A percentile compares a stretch with the other conserved stretches of the same genome.
phyloP scores from a whole-genome alignment of 257 asterid species.

The Gynochthodes officinalis region DNA sequence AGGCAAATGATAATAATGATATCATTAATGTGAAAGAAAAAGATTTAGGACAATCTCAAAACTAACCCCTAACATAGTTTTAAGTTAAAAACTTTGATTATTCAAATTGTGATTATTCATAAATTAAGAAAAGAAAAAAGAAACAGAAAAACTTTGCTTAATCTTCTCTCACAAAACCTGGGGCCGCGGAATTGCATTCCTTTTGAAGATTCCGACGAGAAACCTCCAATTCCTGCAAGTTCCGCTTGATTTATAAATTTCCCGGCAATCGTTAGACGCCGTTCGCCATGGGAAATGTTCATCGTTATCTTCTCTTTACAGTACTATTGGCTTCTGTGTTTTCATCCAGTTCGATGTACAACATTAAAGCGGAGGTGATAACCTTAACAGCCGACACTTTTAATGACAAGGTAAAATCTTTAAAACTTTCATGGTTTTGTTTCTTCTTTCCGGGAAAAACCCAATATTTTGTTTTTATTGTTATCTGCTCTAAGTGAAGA shows the following conservation, averaged over 20 bases:
- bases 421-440: not conserved
- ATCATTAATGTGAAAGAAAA: too few relatives aligned
- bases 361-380: conserved; percentile 71
- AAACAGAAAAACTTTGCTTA: not conserved
- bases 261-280: not conserved
- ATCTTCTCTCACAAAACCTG: not conserved
- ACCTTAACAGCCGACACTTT: conserved; percentile 70
- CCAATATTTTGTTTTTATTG: not conserved
- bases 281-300: not conserved
- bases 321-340: conserved; percentile 31
- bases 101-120: too few relatives aligned
- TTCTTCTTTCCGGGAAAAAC: not conserved
- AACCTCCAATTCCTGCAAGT: not conserved
- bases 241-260: not conserved
- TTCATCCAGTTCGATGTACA: conserved; percentile 31
- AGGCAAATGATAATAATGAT: too few relatives aligned
- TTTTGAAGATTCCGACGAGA: conserved; percentile 4
- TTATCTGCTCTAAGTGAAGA: not conserved
- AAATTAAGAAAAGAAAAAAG: not conserved
- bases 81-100: too few relatives aligned
- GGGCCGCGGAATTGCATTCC: not conserved
- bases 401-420: conserved; percentile 66
- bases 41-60: too few relatives aligned
- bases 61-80: too few relatives aligned
- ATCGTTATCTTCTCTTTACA: conserved; percentile 5